Conservation (phyloP, 1,139 yeast genomes). For the Blastobotrys raffinosifermentans region DNA sequence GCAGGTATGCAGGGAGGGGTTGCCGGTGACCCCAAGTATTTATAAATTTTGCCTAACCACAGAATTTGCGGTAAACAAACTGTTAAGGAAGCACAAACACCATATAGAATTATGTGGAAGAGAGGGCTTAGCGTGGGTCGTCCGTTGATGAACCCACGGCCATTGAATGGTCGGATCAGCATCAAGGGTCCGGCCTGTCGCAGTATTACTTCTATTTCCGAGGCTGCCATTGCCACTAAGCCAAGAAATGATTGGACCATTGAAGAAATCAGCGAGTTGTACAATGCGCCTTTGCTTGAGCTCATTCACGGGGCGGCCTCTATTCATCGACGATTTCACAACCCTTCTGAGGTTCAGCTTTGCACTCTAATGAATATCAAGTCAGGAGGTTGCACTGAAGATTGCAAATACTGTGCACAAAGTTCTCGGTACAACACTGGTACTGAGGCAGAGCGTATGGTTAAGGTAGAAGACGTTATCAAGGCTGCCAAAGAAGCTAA, state of each 20-base stretch:
- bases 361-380: conserved; percentile 72
- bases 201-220: neutral
- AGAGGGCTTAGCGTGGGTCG: no score
- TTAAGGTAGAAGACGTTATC: conserved; percentile 55
- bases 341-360: conserved; percentile 65
- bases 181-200: neutral
- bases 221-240: conserved; percentile 1
- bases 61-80: no score
- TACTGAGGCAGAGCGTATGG: conserved; percentile 58
- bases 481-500: conserved; percentile 62
- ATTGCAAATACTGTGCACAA: conserved; percentile 77
- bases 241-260: conserved; percentile 50
- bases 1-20: no score
- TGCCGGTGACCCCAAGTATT: no score
- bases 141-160: neutral
- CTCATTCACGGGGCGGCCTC: conserved; percentile 55
- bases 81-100: no score
- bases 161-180: neutral
- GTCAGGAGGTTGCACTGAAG: conserved; percentile 78
- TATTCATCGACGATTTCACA: conserved; percentile 61
- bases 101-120: no score
- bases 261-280: conserved; percentile 52
- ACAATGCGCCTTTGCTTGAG: conserved; percentile 57
- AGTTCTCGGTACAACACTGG: conserved; percentile 66
- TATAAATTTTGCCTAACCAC: no score